Percentiles rank a stretch among this genome's conserved stretches.
phyloP scores from a whole-genome alignment of 352 stramenopile species.

The Globisporangium parvum region DNA sequence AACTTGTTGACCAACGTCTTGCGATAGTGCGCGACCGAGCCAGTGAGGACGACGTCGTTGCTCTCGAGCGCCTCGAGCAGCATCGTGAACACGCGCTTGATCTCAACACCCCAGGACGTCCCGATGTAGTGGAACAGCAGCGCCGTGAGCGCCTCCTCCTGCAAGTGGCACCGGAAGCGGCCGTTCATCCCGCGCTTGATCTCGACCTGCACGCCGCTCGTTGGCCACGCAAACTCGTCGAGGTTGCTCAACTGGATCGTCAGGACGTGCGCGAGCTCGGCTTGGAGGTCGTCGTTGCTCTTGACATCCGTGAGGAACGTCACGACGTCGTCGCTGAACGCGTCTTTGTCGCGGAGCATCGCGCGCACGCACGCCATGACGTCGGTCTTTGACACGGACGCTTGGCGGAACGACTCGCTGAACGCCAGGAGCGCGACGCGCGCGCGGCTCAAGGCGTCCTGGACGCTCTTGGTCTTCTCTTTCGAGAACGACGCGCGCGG shows the following conservation, averaged over 20 bases:
- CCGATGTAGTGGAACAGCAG: constrained; percentile 44
- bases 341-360: constrained; percentile 24
- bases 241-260: constrained; percentile 45
- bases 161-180: constrained; percentile 33
- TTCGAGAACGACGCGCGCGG: constrained; percentile 16
- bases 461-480: constrained; percentile 20
- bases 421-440: constrained; percentile 15
- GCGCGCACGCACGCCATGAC: constrained; percentile 19
- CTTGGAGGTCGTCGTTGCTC: constrained; percentile 24
- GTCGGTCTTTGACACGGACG: constrained; percentile 19
- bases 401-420: constrained; percentile 19
- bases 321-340: constrained; percentile 29
- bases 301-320: constrained; percentile 28
- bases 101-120: constrained; percentile 21
- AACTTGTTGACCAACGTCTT: constrained; percentile 17
- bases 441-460: constrained; percentile 16
- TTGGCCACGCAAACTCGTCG: constrained; percentile 30
- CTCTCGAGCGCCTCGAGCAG: constrained; percentile 21
- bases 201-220: constrained; percentile 25
- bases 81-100: constrained; percentile 18
- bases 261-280: constrained; percentile 36
- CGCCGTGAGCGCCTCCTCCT: constrained; percentile 38
- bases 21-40: constrained; percentile 4
- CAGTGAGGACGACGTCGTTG: constrained; percentile 1
- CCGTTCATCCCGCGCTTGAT: constrained; percentile 41